These are phyloP conservation scores for Castanospermum australe DNA, from an alignment of 306 rosid genomes.

Conservation along the genomic window DNA sequence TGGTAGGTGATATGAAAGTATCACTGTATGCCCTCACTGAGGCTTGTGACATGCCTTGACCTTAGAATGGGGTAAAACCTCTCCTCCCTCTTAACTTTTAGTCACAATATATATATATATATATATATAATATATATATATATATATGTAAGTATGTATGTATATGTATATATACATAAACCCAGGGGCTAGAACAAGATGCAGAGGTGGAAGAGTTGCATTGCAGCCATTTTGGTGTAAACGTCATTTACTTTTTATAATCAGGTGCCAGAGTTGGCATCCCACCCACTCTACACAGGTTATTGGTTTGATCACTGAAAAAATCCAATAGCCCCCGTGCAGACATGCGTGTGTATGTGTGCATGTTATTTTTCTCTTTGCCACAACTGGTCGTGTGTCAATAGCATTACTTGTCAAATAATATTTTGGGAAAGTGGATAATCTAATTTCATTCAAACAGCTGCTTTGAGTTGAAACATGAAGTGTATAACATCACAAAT, in stretches of 20 bases:
- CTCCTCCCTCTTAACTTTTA: too few relatives aligned
- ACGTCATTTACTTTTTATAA: neutral
- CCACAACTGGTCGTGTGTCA: neutral
- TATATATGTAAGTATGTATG: too few relatives aligned
- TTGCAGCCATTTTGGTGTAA: neutral
- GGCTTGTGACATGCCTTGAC: too few relatives aligned
- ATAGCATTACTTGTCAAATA: neutral
- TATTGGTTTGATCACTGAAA: neutral
- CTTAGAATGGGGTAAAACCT: too few relatives aligned
- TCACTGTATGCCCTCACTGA: too few relatives aligned
- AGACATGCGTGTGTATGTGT: neutral
- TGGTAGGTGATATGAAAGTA: too few relatives aligned
- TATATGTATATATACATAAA: too few relatives aligned
- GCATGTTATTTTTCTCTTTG: neutral
- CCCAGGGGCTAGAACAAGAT: neutral
- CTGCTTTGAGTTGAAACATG: neutral
- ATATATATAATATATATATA: too few relatives aligned
- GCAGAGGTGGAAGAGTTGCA: neutral
- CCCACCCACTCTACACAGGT: neutral
- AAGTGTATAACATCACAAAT: neutral
- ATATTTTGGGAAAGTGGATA: neutral
- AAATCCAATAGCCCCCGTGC: neutral
- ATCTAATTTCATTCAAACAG: neutral
- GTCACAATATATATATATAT: too few relatives aligned
- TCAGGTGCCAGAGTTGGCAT: neutral